Conservation (phyloP, 805 yeast species). For the Saccharomyces paradoxus region DNA sequence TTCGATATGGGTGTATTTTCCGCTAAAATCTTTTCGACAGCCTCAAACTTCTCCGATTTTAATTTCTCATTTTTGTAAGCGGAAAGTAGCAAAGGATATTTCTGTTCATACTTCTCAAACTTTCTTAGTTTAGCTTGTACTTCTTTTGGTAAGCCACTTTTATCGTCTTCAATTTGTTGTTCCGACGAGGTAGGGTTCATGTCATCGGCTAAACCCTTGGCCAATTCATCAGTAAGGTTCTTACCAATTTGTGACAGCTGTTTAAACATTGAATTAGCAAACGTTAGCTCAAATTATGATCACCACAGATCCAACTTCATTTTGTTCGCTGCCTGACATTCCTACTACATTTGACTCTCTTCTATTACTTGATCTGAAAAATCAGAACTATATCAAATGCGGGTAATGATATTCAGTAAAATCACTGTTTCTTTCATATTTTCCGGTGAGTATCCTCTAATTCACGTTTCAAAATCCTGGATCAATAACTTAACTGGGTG, state of each 20-base stretch:
- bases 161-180: constrained; percentile 16
- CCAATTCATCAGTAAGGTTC: constrained; percentile 54
- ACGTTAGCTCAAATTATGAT: not conserved
- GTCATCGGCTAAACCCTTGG: constrained; percentile 34
- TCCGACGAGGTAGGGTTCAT: constrained; percentile 11
- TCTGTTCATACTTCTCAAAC: constrained; percentile 79
- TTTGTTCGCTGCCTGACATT: not conserved
- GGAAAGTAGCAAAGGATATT: constrained; percentile 74
- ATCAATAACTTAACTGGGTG: not conserved
- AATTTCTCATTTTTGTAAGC: constrained; percentile 80
- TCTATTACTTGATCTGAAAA: not conserved
- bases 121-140: constrained; percentile 59
- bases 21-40: constrained; percentile 60
- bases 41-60: constrained; percentile 48
- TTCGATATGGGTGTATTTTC: constrained; percentile 78
- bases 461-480: not conserved
- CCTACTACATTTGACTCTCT: not conserved
- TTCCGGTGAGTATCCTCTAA: not conserved
- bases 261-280: constrained; percentile 37
- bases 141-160: constrained; percentile 46
- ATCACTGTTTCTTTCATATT: not conserved
- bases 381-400: not conserved
- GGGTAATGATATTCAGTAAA: not conserved
- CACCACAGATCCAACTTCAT: not conserved
- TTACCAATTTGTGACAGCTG: constrained; percentile 56